Base-by-base conservation (phyloP, 257 asterid genomes). In the Solanum arcanum region DNA sequence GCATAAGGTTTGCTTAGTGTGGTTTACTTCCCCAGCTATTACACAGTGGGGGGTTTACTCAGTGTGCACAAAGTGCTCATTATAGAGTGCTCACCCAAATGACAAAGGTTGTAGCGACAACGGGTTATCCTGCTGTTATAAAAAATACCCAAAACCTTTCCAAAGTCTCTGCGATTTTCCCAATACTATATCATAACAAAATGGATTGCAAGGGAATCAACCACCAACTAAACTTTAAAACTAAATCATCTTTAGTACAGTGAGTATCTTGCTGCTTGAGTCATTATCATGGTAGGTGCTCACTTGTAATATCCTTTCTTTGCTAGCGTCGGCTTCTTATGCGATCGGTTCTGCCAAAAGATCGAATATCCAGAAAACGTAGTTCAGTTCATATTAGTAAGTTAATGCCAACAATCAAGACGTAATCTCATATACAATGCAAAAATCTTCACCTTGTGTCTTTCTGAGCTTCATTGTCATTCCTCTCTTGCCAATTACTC, bases 401-500 rank as follows among this genome's bases (percentile, higher is more conserved):
- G 37, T 25, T 44, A 44, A 77, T 44, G 84, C 25, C n/a, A 77
- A 77, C 62, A n/a, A 77, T n/a, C 35, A 42, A 42, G 39, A 77
- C 8, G 37, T 77, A 77, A 44, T 76, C 44, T 76, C 56, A 75
- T 77, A 77, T 5, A 77, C 37, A 11, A 77, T 20, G 21, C 12
- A 37, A 31, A 16, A 75, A 5, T 49, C 44, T 69, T 86, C 86
- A 94, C 99, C 98, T 95, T 97, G 35, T 94, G 97, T 88, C 93
- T 92, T 82, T 86, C 93, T 92, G 72, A 83, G 98, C 98, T 21
- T 92, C 95, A 29, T 14, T 14, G 88, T 95, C 97, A 52, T 94
- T 95, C 91, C 98, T 94, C 83, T 95, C 98, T 35, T 90, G 92
- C 99, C 99, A 96, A 72, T 94, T 94, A 92, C 99, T 94, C 94